These are phyloP conservation scores for Collariella sp. DNA, from an alignment of 495 filamentous ascomycete genomes.

Conservation along the genomic window DNA sequence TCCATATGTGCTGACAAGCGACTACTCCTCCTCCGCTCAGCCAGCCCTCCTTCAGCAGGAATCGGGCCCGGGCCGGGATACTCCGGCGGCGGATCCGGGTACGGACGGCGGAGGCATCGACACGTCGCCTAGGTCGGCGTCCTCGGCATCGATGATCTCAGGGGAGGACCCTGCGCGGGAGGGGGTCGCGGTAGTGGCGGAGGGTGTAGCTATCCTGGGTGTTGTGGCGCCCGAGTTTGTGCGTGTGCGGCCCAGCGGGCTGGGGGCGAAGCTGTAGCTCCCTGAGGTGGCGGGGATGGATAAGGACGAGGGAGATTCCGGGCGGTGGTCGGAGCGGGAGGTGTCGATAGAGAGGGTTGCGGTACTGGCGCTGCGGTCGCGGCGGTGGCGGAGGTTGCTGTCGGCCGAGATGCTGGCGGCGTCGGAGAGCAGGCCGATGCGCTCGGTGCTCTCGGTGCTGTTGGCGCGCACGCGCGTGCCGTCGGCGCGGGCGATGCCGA, in stretches of 20 bases:
- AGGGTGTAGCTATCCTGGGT: background rate
- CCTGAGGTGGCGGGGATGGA: no score
- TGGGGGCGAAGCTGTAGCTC: constrained; percentile 18
- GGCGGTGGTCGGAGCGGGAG: constrained; percentile 12
- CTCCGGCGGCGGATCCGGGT: constrained; percentile 41
- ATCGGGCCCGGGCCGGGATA: constrained; percentile 34
- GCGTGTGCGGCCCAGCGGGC: constrained; percentile 17
- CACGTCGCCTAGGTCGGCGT: constrained; percentile 40
- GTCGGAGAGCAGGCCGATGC: constrained; percentile 62
- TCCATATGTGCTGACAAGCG: constrained; percentile 29
- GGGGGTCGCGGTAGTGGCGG: constrained; percentile 4
- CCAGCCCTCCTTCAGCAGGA: background rate
- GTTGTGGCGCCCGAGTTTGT: constrained; percentile 17
- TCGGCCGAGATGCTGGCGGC: constrained; percentile 50
- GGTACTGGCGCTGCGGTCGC: constrained; percentile 37
- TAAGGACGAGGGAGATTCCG: constrained; percentile 15
- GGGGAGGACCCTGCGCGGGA: constrained; percentile 31
- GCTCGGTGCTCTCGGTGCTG: constrained; percentile 63
- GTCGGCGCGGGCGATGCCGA: constrained; percentile 83
- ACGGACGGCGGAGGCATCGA: constrained; percentile 42
- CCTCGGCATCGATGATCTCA: constrained; percentile 37
- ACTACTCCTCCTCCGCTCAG: constrained; percentile 5
- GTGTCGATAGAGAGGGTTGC: constrained; percentile 41
- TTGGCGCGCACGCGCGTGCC: constrained; percentile 77
- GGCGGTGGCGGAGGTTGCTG: constrained; percentile 32